Base-by-base conservation (phyloP, 2,329 filamentous ascomycete species). In the Trichoderma simmonsii region DNA sequence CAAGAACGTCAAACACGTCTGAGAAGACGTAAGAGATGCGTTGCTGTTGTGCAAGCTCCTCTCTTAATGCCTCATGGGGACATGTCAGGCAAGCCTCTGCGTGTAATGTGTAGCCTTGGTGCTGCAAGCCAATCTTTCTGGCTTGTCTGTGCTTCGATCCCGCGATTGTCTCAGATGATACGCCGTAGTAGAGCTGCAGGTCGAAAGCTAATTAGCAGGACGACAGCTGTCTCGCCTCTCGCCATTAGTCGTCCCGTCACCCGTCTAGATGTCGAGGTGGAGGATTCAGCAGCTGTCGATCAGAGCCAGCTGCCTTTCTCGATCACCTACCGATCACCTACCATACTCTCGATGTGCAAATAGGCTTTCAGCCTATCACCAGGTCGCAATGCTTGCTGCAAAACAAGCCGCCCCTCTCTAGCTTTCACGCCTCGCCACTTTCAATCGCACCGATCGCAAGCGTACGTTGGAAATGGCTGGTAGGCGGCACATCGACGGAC, bases 301-400 rank as follows among this genome's bases (percentile, higher is more conserved):
- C 65, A 60, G 7, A 36, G 34, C 24, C 48, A 21, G 21, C 21
- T n/a, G n/a, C 18, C 21, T 30, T 24, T 39, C 24, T 39, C n/a
- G 66, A 69, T 61, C 56, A 8, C 56, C 66, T 54, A 21, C 56
- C n/a, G 66, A 69, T 61, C 56, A 14, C 56, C 66, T 54, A 21
- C 56, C n/a, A 36, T 61, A 54, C n/a, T 61, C 39, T 69, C 66
- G 66, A 61, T 69, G n/a, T 36, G 56, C 66, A 61, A 24, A 62
- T 61, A 59, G 15, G 15, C 65, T 43, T 28, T 21, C 48, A 54
- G 48, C 48, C 48, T 54, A 54, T 54, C 48, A 54, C 48, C 48
- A 54, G 21, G 48, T 54, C 11, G 11, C 48, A 24, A 54, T 24
- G 43, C 43, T 51, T 51, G 48, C 48, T 9, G 48, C n/a, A 54